A percentile compares a stretch with the other conserved stretches of the same genome.
phyloP scores from a whole-genome alignment of 805 yeast genomes.

The Ascoidea tarda region DNA sequence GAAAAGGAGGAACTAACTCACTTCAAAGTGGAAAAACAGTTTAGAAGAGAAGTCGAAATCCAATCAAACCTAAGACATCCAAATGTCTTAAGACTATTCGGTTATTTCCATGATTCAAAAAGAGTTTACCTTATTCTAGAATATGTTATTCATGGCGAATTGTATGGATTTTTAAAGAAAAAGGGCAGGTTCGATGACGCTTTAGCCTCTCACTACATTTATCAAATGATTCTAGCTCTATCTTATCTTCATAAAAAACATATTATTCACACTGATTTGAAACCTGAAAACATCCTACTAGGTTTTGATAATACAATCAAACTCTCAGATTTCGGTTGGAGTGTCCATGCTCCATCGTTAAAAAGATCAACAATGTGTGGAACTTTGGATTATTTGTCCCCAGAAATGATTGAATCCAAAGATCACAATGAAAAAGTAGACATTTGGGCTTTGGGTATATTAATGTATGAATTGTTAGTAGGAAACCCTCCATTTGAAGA shows the following conservation, averaged over 20 bases:
- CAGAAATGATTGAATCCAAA: constrained; percentile 82
- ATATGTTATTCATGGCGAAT: constrained; percentile 75
- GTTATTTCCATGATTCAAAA: constrained; percentile 70
- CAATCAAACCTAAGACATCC: constrained; percentile 71
- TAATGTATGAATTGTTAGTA: constrained; percentile 73
- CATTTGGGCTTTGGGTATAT: constrained; percentile 84
- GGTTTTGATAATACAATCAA: constrained; percentile 67
- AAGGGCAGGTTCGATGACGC: constrained; percentile 58
- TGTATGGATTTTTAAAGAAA: constrained; percentile 59
- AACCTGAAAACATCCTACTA: constrained; percentile 82
- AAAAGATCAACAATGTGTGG: constrained; percentile 83
- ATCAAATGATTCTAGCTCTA: constrained; percentile 73
- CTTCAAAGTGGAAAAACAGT: constrained; percentile 70
- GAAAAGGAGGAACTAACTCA: constrained; percentile 64
- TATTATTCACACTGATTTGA: constrained; percentile 83
- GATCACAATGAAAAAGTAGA: constrained; percentile 74
- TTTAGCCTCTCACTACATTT: constrained; percentile 65
- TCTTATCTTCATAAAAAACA: constrained; percentile 63
- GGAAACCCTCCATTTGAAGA: constrained; percentile 94
- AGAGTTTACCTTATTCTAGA: constrained; percentile 79
- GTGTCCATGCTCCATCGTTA: constrained; percentile 50
- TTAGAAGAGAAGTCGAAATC: constrained; percentile 83
- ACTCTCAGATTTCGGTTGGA: constrained; percentile 94
- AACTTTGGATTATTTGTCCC: constrained; percentile 86
- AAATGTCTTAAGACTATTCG: constrained; percentile 67